Percentiles rank a stretch among this genome's conserved stretches.
These are phyloP conservation scores for Sporothrix pallida DNA, from an alignment of 2,329 filamentous ascomycete genomes.

Conservation along the genomic window DNA sequence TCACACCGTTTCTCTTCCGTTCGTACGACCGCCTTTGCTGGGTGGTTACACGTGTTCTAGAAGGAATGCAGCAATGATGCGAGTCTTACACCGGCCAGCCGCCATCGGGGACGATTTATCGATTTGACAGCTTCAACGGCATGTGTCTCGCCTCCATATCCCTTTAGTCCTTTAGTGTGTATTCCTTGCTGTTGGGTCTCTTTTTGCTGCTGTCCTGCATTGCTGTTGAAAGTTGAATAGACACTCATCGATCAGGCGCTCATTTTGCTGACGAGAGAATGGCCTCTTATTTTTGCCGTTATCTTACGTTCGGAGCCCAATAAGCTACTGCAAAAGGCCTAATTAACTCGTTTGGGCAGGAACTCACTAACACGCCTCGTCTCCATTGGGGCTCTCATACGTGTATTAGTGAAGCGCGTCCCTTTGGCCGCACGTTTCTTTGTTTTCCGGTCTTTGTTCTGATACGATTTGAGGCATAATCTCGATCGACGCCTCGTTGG, in stretches of 20 bases:
- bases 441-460: background rate
- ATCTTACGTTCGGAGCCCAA: constrained; percentile 8
- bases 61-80: background rate
- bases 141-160: background rate
- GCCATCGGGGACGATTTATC: background rate
- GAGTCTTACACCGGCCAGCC: background rate
- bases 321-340: background rate
- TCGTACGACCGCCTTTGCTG: constrained; percentile 2
- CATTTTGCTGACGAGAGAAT: constrained; percentile 15
- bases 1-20: constrained; percentile 4
- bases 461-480: background rate
- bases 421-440: background rate
- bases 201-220: background rate
- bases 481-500: background rate
- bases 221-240: background rate
- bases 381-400: background rate
- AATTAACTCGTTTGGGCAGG: background rate
- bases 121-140: background rate
- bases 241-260: background rate
- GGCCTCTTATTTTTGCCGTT: background rate
- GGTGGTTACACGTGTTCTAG: constrained; percentile 16
- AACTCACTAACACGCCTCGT: background rate
- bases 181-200: background rate
- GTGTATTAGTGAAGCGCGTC: background rate
- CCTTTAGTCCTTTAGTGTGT: background rate